A percentile compares a stretch with the other conserved stretches of the same genome.
Evolutionary conservation across 129 eudicot species (phyloP).

Genomic region (Flaveria brownii): DNA sequence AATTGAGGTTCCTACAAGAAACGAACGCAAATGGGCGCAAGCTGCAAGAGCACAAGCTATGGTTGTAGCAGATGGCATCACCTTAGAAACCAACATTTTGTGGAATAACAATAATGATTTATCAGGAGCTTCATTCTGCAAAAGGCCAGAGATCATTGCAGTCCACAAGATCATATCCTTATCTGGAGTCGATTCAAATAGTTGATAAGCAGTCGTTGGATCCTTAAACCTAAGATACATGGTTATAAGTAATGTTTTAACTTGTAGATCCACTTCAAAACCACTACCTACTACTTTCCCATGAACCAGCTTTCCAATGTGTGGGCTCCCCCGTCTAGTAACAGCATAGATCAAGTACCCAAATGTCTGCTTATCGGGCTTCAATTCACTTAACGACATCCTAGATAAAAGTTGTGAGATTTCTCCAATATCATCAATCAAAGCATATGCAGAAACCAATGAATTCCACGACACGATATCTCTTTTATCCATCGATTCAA

Average conservation of each 20-base stretch:
- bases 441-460: slow-evolving; percentile 66
- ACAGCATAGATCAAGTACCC: slow-evolving; percentile 58
- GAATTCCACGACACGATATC: slow-evolving; percentile 92
- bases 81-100: slow-evolving; percentile 50
- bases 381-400: slow-evolving; percentile 52
- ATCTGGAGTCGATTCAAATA: slow-evolving; percentile 50
- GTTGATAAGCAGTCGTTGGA: slow-evolving; percentile 40
- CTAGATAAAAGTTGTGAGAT: slow-evolving; percentile 42
- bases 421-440: slow-evolving; percentile 43
- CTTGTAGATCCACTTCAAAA: slow-evolving; percentile 48
- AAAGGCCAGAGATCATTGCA: slow-evolving; percentile 88
- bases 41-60: slow-evolving; percentile 77
- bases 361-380: slow-evolving; percentile 75
- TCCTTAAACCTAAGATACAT: slow-evolving; percentile 62
- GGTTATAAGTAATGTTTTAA: slow-evolving; percentile 64
- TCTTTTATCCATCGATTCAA: slow-evolving; percentile 49
- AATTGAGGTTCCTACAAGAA: slow-evolving; percentile 53
- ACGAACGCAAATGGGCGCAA: slow-evolving; percentile 61
- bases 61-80: slow-evolving; percentile 59
- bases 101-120: slow-evolving; percentile 53
- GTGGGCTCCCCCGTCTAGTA: slow-evolving; percentile 37
- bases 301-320: slow-evolving; percentile 62
- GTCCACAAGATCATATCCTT: slow-evolving; percentile 81
- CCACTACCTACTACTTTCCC: slow-evolving; percentile 59
- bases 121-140: slow-evolving; percentile 63